Base-by-base conservation (phyloP, 768 basidiomycete species). In the Lactifluus subvellereus region DNA sequence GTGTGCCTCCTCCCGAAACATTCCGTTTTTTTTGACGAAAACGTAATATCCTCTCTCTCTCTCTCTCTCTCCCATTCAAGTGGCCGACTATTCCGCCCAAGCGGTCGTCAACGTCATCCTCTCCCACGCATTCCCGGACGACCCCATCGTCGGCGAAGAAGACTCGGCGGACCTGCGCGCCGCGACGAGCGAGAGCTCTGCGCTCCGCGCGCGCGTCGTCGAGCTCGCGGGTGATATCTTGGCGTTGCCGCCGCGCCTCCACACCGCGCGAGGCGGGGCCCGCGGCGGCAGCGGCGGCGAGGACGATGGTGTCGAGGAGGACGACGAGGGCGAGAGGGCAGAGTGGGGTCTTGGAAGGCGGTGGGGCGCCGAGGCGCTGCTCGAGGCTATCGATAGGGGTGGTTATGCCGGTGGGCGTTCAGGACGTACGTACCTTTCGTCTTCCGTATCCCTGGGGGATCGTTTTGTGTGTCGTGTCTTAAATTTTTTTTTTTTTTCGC, bases 91-190 rank as follows among this genome's bases (percentile, higher is more conserved):
- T 73, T 83, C 95, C 4, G 91, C 95, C 0, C 97, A 99, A 71
- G 92, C 95, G 0, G 84, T 98, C 47, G 86, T 99, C 69, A 89
- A 88, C 63, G 80, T 87, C 8, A 88, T 98, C 70, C 82, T 99
- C 40, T 72, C 74, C 16, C 77, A 77, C 13, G 84, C 87, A 0
- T 98, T 97, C 75, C 96, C 95, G 0, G 68, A 79, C 0, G 94
- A 98, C 74, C 83, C 83, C 9, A 91, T 98, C 71, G 87, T 98
- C 43, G 97, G 95, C 37, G 97, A 99, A 74, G 96, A 99, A 74
- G 93, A 97, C 72, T 87, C 96, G 0, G 78, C 83, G 0, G 91
- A 93, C 57, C 75, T 98, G 20, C 83, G 89, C 7, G 72, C 70
- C 16, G n/a, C 48, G n/a, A 54, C 42, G 16, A 33, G 14, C 2